phyloP scores from a whole-genome alignment of 345 rosid genomes.

The Populus pruinosa region DNA sequence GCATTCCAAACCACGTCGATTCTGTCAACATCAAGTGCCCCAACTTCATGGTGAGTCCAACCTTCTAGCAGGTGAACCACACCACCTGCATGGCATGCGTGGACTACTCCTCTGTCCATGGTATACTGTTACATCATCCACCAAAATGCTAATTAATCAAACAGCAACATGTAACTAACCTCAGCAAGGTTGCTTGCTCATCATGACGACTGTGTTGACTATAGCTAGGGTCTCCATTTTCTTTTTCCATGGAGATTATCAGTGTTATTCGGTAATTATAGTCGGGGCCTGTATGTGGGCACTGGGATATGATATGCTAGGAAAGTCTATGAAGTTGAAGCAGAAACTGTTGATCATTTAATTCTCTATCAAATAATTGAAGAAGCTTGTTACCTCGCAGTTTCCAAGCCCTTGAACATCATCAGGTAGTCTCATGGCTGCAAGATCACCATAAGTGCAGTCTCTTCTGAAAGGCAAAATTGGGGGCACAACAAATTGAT shows the following conservation, averaged over 20 bases:
- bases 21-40: constrained; percentile 78
- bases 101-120: constrained; percentile 94
- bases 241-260: too few relatives aligned
- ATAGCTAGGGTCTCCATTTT: too few relatives aligned
- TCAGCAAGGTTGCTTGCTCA: too few relatives aligned
- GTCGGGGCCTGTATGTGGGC: too few relatives aligned
- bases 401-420: constrained; percentile 85
- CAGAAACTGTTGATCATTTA: too few relatives aligned
- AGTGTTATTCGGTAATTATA: too few relatives aligned
- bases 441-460: constrained; percentile 93
- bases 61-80: constrained; percentile 88
- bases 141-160: background rate
- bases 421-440: constrained; percentile 87
- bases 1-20: constrained; percentile 93
- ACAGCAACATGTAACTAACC: background rate
- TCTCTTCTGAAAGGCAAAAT: constrained; percentile 65
- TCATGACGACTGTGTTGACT: too few relatives aligned
- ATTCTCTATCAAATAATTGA: too few relatives aligned
- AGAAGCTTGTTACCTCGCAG: constrained; percentile 61
- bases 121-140: constrained; percentile 61
- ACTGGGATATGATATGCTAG: too few relatives aligned
- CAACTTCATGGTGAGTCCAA: constrained; percentile 94
- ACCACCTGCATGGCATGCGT: constrained; percentile 99
- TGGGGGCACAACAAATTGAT: constrained; percentile 98
- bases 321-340: too few relatives aligned